Evolutionary conservation across 805 yeast species (phyloP).

Genomic region (Lipomyces kockii): DNA sequence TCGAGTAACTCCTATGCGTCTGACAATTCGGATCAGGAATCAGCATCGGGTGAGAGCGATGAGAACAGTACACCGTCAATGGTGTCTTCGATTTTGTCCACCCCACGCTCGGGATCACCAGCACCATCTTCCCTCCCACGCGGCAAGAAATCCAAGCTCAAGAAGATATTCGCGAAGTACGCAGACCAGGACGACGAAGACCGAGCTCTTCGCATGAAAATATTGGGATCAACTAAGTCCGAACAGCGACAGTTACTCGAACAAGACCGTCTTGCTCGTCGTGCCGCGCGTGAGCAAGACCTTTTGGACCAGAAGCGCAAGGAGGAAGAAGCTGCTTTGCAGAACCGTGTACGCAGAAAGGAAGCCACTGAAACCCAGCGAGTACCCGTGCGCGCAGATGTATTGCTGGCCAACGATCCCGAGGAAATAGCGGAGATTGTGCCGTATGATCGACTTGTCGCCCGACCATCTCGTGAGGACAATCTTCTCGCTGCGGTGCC

Average conservation of each 20-base stretch:
- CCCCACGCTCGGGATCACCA: conserved; percentile 19
- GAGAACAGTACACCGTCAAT: conserved; percentile 14
- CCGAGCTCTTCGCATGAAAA: conserved; percentile 71
- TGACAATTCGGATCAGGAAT: conserved; percentile 25
- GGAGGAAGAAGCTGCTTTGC: conserved; percentile 45
- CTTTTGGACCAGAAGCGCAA: conserved; percentile 22
- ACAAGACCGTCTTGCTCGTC: conserved; percentile 39
- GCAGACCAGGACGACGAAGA: conserved; percentile 94
- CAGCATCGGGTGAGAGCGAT: not conserved
- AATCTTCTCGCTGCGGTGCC: conserved; percentile 69
- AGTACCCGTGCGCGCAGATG: conserved; percentile 29
- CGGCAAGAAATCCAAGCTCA: conserved; percentile 83
- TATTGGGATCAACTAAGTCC: conserved; percentile 76
- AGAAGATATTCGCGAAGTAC: conserved; percentile 81
- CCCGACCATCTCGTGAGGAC: conserved; percentile 51
- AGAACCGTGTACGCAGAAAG: conserved; percentile 42
- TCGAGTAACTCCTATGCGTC: not conserved
- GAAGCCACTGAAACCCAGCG: conserved; percentile 34
- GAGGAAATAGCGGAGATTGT: conserved; percentile 48
- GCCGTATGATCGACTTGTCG: conserved; percentile 50
- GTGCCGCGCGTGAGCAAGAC: conserved; percentile 27
- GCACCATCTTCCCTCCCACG: conserved; percentile 55
- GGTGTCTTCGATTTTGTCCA: not conserved
- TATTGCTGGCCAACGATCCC: conserved; percentile 35
- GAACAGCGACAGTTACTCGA: conserved; percentile 22